A percentile compares a stretch with the other conserved stretches of the same genome.
These are phyloP conservation scores for Byssoonygena ceratinophila DNA, from an alignment of 2,329 filamentous ascomycete species.

Conservation along the genomic window DNA sequence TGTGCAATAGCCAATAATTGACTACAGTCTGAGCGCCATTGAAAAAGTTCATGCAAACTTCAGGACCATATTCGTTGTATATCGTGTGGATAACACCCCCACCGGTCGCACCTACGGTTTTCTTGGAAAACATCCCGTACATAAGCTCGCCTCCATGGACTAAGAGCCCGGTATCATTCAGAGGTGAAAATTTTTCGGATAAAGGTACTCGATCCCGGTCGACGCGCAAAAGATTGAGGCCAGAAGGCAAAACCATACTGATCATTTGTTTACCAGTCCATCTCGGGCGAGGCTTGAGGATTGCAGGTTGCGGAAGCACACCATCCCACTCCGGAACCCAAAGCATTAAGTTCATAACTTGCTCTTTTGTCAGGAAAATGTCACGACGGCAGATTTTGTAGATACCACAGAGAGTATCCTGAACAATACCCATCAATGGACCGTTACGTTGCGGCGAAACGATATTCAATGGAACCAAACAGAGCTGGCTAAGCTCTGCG, in stretches of 20 bases:
- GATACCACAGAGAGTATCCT: constrained; percentile 89
- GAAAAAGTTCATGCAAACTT: constrained; percentile 85
- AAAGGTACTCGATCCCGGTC: constrained; percentile 51
- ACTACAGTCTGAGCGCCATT: constrained; percentile 91
- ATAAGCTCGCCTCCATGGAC: constrained; percentile 82
- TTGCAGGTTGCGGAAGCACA: constrained; percentile 83
- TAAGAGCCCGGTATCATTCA: constrained; percentile 66
- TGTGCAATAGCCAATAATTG: constrained; percentile 93
- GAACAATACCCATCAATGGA: constrained; percentile 98
- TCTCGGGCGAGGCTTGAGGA: constrained; percentile 77
- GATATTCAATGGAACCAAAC: constrained; percentile 96
- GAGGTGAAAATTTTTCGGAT: constrained; percentile 46
- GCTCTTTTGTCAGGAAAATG: constrained; percentile 76
- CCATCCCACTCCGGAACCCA: constrained; percentile 99
- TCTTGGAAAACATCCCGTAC: constrained; percentile 86
- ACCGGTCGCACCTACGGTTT: constrained; percentile 77
- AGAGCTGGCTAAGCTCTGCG: constrained; percentile 85
- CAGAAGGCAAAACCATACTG: constrained; percentile 79
- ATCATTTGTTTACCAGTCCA: constrained; percentile 99
- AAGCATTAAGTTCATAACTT: constrained; percentile 93
- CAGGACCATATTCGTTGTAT: constrained; percentile 84
- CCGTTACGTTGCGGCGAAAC: constrained; percentile 95
- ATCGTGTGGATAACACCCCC: constrained; percentile 91
- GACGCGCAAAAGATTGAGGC: constrained; percentile 64
- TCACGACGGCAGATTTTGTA: constrained; percentile 96